Conservation (phyloP, 2,329 filamentous ascomycete species). For the Talaromyces sp. region DNA sequence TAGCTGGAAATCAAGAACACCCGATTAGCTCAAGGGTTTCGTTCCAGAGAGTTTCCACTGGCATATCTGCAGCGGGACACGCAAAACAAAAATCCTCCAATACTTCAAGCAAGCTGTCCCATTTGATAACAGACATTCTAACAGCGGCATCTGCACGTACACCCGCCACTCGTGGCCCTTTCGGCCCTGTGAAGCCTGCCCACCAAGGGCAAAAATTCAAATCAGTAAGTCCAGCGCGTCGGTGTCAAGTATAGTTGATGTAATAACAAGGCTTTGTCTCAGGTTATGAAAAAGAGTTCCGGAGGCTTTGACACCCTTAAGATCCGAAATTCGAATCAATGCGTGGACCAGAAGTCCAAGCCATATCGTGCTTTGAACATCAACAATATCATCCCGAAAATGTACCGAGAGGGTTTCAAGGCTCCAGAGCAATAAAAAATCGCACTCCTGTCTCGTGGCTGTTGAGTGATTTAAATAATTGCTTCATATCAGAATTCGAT, state of each 20-base stretch:
- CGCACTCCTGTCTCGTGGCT: neutral
- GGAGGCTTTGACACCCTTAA: neutral
- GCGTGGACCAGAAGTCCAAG: neutral
- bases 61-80: neutral
- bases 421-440: neutral
- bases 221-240: neutral
- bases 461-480: neutral
- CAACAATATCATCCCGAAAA: neutral
- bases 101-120: neutral
- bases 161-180: neutral
- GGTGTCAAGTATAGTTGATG: neutral
- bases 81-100: neutral
- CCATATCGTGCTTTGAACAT: neutral
- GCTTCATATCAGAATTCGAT: neutral
- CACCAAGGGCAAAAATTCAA: neutral
- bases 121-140: neutral
- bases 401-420: neutral
- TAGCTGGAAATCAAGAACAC: neutral
- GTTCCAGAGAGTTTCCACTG: neutral
- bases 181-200: neutral
- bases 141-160: neutral
- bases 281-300: neutral
- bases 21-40: neutral
- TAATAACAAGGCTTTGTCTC: neutral
- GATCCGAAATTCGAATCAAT: neutral